A percentile compares a stretch with the other conserved stretches of the same genome.
Conservation (phyloP, 2,329 filamentous ascomycete genomes). For the Ascochyta pisi region DNA sequence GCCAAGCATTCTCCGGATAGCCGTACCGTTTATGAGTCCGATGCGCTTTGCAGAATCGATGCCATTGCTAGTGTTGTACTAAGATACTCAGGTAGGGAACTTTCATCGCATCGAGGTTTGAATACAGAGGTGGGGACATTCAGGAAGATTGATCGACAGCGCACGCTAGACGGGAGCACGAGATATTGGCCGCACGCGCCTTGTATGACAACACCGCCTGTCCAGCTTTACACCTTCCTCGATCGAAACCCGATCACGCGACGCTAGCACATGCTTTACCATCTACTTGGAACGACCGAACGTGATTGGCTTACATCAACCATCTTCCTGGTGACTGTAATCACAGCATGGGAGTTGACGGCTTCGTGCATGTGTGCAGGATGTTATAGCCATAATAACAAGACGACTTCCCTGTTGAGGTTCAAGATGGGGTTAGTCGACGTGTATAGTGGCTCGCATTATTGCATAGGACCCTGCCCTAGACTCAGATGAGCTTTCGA, state of each 20-base stretch:
- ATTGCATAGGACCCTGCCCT: conserved; percentile 11
- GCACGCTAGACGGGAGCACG: not conserved
- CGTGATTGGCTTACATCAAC: conserved; percentile 2
- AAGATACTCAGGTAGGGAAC: not conserved
- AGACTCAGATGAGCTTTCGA: not conserved
- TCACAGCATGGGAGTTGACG: not conserved
- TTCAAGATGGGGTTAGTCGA: not conserved
- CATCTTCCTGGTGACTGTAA: conserved; percentile 2
- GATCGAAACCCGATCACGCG: conserved; percentile 9
- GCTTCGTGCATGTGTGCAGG: not conserved
- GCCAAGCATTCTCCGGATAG: conserved; percentile 16
- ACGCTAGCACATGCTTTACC: conserved; percentile 15
- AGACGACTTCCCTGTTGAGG: not conserved
- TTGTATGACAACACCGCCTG: conserved; percentile 8
- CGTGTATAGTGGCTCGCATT: conserved; percentile 18
- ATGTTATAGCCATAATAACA: not conserved
- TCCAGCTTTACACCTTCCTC: conserved; percentile 12
- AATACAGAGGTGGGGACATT: not conserved
- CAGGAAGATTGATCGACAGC: not conserved
- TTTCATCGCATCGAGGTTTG: not conserved
- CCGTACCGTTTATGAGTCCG: not conserved
- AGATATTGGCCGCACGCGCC: conserved; percentile 7
- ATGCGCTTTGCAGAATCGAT: not conserved
- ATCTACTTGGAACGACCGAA: not conserved
- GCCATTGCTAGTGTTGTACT: not conserved